These are phyloP conservation scores for Colletotrichum karsti DNA, from an alignment of 2,329 filamentous ascomycete species.

Conservation along the genomic window DNA sequence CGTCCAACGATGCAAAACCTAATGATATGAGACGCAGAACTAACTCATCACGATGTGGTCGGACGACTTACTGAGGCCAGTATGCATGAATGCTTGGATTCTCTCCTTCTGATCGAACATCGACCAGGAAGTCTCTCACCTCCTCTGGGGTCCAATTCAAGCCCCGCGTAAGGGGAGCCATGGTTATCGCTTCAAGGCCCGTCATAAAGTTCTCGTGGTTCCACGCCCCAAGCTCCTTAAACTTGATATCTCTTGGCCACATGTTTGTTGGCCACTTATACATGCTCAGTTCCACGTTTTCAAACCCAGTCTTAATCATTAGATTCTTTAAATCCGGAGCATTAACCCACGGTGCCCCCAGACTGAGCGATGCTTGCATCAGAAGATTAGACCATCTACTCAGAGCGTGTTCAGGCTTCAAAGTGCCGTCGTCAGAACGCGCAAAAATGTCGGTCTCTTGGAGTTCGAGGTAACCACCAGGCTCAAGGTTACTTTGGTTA, in stretches of 20 bases:
- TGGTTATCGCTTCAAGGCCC: background rate
- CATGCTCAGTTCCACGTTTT: constrained; percentile 43
- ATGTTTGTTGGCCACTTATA: constrained; percentile 43
- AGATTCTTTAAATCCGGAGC: constrained; percentile 41
- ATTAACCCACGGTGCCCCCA: constrained; percentile 31
- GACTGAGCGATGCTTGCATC: background rate
- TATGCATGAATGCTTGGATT: too few species aligned
- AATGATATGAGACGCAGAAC: rapidly evolving
- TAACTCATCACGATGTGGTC: too few species aligned
- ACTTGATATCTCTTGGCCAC: constrained; percentile 42
- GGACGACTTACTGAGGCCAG: background rate
- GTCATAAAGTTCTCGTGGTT: constrained; percentile 19
- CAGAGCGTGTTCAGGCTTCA: constrained; percentile 27
- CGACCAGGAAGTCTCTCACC: too few species aligned
- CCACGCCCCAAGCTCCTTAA: constrained; percentile 44
- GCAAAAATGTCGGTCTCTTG: constrained; percentile 48
- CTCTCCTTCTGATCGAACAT: too few species aligned
- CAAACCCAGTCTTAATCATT: constrained; percentile 57
- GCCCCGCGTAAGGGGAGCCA: background rate
- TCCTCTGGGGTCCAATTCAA: too few species aligned
- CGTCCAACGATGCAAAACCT: background rate
- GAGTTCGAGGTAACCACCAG: constrained; percentile 53
- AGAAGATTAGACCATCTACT: background rate
- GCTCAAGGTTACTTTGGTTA: constrained; percentile 38
- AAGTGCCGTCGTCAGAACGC: constrained; percentile 50